These are phyloP conservation scores for Vigna nakashimae DNA, from an alignment of 306 rosid species.

Conservation along the genomic window DNA sequence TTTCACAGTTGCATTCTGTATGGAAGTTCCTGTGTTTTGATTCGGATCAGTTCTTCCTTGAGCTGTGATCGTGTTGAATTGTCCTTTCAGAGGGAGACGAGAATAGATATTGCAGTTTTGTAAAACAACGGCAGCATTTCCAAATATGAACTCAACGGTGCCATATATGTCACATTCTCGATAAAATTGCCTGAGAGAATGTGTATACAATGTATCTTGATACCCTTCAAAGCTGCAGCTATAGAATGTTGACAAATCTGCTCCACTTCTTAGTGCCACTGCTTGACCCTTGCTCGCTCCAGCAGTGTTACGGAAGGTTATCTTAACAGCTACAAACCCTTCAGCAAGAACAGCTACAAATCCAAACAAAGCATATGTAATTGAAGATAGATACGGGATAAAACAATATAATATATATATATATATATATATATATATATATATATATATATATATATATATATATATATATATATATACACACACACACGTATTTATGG, in stretches of 20 bases:
- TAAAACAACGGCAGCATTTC: constrained; percentile 51
- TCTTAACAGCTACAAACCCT: constrained; percentile 68
- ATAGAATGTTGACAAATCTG: constrained; percentile 53
- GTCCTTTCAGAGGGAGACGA: constrained; percentile 46
- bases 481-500: too few species aligned
- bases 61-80: constrained; percentile 61
- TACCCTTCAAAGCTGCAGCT: constrained; percentile 66
- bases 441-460: too few species aligned
- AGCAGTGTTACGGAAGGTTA: constrained; percentile 54
- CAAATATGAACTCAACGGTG: constrained; percentile 62
- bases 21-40: constrained; percentile 54
- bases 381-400: too few species aligned
- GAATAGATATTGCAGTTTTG: constrained; percentile 63
- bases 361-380: neutral
- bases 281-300: constrained; percentile 62
- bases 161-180: constrained; percentile 62
- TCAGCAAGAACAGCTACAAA: constrained; percentile 71
- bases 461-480: too few species aligned
- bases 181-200: constrained; percentile 59
- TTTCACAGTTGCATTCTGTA: constrained; percentile 47
- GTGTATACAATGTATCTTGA: constrained; percentile 61
- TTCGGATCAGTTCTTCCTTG: constrained; percentile 61
- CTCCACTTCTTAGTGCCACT: constrained; percentile 58
- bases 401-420: too few species aligned
- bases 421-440: too few species aligned